A percentile compares a stretch with the other conserved stretches of the same genome.
Conservation (phyloP, 306 rosid genomes). For the Hippophae gyantsensis region DNA sequence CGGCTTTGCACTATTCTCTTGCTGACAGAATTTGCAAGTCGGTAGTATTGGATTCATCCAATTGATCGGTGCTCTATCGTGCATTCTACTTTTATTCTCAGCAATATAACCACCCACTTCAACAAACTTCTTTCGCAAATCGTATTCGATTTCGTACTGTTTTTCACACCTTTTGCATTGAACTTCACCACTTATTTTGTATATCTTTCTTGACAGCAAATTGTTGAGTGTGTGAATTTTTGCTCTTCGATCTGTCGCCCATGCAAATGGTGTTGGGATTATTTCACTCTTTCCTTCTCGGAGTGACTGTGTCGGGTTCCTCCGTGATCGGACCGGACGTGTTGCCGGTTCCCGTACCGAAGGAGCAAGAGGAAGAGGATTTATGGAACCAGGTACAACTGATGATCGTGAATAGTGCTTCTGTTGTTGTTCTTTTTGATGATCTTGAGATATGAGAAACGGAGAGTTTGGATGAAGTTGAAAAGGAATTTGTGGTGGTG, state of each 20-base stretch:
- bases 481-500: too few species aligned
- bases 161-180: slow-evolving; percentile 34
- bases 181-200: slow-evolving; percentile 19
- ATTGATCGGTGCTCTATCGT: slow-evolving; percentile 26
- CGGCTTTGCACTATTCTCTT: slow-evolving; percentile 30
- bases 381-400: too few species aligned
- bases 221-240: background rate
- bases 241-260: slow-evolving; percentile 43
- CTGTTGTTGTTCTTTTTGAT: too few species aligned
- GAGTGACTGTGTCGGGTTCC: background rate
- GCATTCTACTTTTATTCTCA: background rate
- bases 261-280: slow-evolving; percentile 24
- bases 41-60: slow-evolving; percentile 36
- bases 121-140: background rate
- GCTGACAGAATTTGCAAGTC: slow-evolving; percentile 23
- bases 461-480: too few species aligned
- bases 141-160: slow-evolving; percentile 5
- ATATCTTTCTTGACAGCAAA: slow-evolving; percentile 2
- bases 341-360: background rate
- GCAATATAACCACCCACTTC: background rate
- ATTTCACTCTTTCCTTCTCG: background rate
- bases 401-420: too few species aligned
- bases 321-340: background rate
- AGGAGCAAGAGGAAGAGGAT: too few species aligned
- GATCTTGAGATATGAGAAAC: too few species aligned